Evolutionary conservation across 768 basidiomycete genomes (phyloP), one percentile per base, ranked within the genome.

Genomic region (Cantharellus anzutake): DNA sequence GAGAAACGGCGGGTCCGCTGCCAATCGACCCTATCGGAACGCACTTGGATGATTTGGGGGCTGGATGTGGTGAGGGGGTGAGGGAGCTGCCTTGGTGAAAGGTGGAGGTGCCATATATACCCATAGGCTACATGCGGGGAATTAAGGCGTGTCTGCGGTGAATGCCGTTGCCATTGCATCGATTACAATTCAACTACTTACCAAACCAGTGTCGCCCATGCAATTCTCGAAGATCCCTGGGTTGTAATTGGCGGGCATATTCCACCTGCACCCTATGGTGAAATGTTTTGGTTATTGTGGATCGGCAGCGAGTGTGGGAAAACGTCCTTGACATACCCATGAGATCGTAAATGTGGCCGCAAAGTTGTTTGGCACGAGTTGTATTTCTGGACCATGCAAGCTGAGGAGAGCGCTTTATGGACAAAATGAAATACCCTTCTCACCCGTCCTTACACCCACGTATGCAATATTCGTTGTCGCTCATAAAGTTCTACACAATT

Each of bases 1-100:
- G 20, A 29, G 20, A 29, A 29, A 29, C 20, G 20, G 20, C 20
- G 20, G 20, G 20, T 29, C 52, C 52, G 52, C 38, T 55, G 14
- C 14, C 14, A 60, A 87, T 75, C 3, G 78, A 78, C 52, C 72
- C 71, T 16, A 74, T 61, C 2, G 75, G 62, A 14, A 71, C 72
- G 73, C 90, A 92, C 29, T 74, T 70, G 16, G 80, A 83, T 2
- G 81, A 80, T 3, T 78, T 65, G 0, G 80, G 82, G 16, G 72
- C 67, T 3, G 74, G 70, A 64, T 75, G 74, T 3, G 73, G 65
- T 2, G 68, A 64, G 0, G 76, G 76, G 4, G 75, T 75, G 39
- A 67, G 58, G 2, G 63, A 59, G 20, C 68, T 61, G 3, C 62
- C 64, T 64, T 73, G 74, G 57, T 68, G 68, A 66, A 72, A 76